phyloP scores from a whole-genome alignment of 495 filamentous ascomycete genomes.

The Cercophora samala region DNA sequence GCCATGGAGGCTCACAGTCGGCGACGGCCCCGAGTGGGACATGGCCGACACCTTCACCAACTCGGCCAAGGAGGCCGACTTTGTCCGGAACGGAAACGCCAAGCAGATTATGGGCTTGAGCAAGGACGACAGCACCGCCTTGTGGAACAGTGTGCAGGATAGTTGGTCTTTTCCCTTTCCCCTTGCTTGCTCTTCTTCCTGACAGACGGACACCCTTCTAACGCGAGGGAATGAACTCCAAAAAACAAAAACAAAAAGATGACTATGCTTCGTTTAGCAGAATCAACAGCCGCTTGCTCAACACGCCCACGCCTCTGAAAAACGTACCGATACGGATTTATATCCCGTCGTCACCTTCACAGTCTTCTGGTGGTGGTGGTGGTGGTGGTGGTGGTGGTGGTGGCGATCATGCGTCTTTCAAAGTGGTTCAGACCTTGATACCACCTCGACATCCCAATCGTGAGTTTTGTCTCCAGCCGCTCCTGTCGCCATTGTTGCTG shows the following conservation, averaged over 20 bases:
- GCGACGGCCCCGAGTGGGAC: conserved; percentile 60
- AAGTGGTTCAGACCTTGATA: conserved; percentile 67
- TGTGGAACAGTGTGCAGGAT: conserved; percentile 82
- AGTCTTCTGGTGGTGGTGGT: conserved; percentile 12
- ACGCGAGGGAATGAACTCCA: background rate
- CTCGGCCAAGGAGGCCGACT: conserved; percentile 87
- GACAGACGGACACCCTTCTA: too few relatives aligned
- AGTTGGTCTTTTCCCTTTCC: conserved; percentile 49
- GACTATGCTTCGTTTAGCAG: conserved; percentile 67
- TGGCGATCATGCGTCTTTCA: conserved; percentile 44
- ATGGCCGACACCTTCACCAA: conserved; percentile 90
- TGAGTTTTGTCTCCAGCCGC: conserved; percentile 23
- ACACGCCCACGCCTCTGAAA: conserved; percentile 67
- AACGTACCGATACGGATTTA: conserved; percentile 86
- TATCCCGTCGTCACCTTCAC: conserved; percentile 64
- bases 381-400: too few relatives aligned
- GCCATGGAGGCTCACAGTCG: conserved; percentile 74
- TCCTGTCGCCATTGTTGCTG: background rate
- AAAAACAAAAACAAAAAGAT: conserved; percentile 51
- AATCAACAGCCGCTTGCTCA: conserved; percentile 75
- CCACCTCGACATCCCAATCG: conserved; percentile 45
- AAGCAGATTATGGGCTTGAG: conserved; percentile 90
- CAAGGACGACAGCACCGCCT: conserved; percentile 77
- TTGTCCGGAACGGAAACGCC: conserved; percentile 83
- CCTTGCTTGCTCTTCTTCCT: conserved; percentile 7